These are phyloP conservation scores for Silene conica DNA, from an alignment of 148 eudicot genomes.

Conservation along the genomic window DNA sequence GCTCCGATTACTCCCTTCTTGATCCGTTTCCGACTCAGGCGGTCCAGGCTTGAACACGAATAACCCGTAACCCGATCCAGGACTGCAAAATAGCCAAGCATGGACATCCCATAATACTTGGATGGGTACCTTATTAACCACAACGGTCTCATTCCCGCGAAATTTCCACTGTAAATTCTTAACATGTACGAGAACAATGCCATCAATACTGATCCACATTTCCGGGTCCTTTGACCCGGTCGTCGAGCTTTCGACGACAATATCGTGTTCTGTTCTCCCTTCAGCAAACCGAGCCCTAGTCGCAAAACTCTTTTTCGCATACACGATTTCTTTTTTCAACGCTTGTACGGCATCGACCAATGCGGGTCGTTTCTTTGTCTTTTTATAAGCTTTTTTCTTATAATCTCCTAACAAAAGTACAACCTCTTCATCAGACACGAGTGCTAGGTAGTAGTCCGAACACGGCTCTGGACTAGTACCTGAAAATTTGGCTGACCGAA, in stretches of 20 bases:
- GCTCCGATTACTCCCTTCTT: slow-evolving; percentile 33
- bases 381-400: slow-evolving; percentile 68
- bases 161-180: slow-evolving; percentile 89
- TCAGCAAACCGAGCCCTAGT: slow-evolving; percentile 42
- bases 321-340: slow-evolving; percentile 61
- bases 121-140: slow-evolving; percentile 56
- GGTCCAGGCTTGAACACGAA: slow-evolving; percentile 72
- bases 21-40: slow-evolving; percentile 33
- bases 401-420: slow-evolving; percentile 66
- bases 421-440: slow-evolving; percentile 75
- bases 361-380: slow-evolving; percentile 62
- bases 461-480: slow-evolving; percentile 67
- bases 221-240: slow-evolving; percentile 52
- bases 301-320: slow-evolving; percentile 44
- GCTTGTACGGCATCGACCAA: slow-evolving; percentile 51
- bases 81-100: slow-evolving; percentile 59
- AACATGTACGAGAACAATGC: slow-evolving; percentile 51
- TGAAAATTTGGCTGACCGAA: slow-evolving; percentile 61
- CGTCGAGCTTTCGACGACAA: slow-evolving; percentile 52
- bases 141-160: slow-evolving; percentile 69
- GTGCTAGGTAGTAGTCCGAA: slow-evolving; percentile 63
- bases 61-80: slow-evolving; percentile 58
- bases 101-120: slow-evolving; percentile 91
- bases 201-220: slow-evolving; percentile 77
- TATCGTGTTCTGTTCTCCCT: slow-evolving; percentile 36